Conservation (phyloP, 2,329 filamentous ascomycete species). For the Drechslera avenae region DNA sequence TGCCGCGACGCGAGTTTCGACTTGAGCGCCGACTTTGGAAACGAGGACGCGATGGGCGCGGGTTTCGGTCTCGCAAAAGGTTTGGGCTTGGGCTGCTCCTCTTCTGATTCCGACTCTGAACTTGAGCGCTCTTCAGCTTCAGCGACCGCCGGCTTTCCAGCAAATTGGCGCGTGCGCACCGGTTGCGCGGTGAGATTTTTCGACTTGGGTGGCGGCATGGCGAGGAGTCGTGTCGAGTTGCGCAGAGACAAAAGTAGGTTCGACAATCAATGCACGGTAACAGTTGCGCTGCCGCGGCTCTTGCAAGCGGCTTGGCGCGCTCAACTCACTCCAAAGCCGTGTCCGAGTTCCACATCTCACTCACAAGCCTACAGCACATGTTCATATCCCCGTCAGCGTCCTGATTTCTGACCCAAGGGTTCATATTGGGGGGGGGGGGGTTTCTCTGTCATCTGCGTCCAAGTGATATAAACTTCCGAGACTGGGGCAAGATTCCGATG, state of each 20-base stretch:
- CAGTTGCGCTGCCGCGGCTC: constrained; percentile 12
- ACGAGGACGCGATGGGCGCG: constrained; percentile 53
- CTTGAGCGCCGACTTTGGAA: constrained; percentile 52
- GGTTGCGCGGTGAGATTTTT: constrained; percentile 96
- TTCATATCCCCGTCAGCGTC: too few species aligned
- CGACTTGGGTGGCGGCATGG: constrained; percentile 59
- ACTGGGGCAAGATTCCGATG: too few species aligned
- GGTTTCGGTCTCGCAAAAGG: constrained; percentile 43
- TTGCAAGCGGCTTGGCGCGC: constrained; percentile 16
- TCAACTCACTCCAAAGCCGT: background rate
- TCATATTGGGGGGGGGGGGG: too few species aligned
- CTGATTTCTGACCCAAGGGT: too few species aligned
- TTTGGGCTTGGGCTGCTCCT: constrained; percentile 55
- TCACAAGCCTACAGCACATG: too few species aligned
- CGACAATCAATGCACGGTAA: constrained; percentile 1
- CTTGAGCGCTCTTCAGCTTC: constrained; percentile 47
- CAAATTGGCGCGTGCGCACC: constrained; percentile 76
- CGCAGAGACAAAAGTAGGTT: background rate
- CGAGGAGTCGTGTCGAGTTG: background rate
- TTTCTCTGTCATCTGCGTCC: too few species aligned
- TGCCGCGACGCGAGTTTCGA: constrained; percentile 50
- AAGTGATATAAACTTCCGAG: too few species aligned
- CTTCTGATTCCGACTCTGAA: constrained; percentile 57
- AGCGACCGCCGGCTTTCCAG: constrained; percentile 72
- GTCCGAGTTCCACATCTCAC: background rate